A percentile compares a stretch with the other conserved stretches of the same genome.
Conservation (phyloP, 163 green algal species). For the Scenedesmus sp. region DNA sequence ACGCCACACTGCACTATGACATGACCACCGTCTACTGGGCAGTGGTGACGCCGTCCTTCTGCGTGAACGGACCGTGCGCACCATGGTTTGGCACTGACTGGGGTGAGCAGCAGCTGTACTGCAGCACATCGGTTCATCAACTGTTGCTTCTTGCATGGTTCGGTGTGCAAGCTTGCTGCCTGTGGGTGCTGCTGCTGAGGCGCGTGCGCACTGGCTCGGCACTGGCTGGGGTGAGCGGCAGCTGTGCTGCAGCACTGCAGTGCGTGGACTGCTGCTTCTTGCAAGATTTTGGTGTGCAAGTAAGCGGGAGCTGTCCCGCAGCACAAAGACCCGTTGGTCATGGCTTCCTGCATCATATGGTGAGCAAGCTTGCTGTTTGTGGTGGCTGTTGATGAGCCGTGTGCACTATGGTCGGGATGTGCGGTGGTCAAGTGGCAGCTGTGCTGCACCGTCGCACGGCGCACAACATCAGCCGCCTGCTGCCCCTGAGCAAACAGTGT, state of each 20-base stretch:
- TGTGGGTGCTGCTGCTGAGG: background rate
- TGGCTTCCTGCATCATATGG: too few relatives aligned
- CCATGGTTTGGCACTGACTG: constrained; percentile 46
- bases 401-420: background rate
- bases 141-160: background rate
- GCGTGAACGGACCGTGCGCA: constrained; percentile 29
- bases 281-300: background rate
- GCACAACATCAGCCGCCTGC: too few relatives aligned
- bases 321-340: too few relatives aligned
- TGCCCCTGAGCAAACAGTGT: too few relatives aligned
- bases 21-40: constrained; percentile 50
- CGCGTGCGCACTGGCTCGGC: background rate
- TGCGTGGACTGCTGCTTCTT: background rate
- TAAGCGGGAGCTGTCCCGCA: too few relatives aligned
- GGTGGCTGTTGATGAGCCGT: background rate
- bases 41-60: constrained; percentile 34
- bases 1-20: background rate
- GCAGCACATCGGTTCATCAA: background rate
- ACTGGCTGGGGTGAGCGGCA: background rate
- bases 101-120: background rate
- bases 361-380: background rate
- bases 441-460: too few relatives aligned
- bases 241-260: too few relatives aligned
- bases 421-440: background rate
- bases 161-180: background rate